A percentile compares a stretch with the other conserved stretches of the same genome.
Evolutionary conservation across 2,329 filamentous ascomycete species (phyloP).

Genomic region (Pochonia chlamydosporia): DNA sequence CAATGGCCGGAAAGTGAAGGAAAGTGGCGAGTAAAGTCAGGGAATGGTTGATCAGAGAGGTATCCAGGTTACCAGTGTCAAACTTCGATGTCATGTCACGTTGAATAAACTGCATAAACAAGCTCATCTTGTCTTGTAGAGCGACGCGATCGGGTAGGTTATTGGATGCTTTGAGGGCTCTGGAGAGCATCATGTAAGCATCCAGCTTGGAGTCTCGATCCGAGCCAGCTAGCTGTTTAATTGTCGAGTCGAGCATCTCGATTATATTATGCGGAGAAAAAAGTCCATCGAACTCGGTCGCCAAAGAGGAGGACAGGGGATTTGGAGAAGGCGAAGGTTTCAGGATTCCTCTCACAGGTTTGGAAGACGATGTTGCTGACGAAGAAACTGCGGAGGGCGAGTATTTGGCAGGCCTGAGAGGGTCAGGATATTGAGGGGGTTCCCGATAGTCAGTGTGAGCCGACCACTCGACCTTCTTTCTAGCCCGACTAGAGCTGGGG

Average conservation of each 20-base stretch:
- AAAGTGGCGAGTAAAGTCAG: constrained; percentile 73
- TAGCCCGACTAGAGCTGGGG: constrained; percentile 36
- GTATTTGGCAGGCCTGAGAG: constrained; percentile 29
- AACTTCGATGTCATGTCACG: constrained; percentile 67
- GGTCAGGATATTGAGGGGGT: constrained; percentile 38
- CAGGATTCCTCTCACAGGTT: constrained; percentile 64
- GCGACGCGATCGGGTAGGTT: constrained; percentile 71
- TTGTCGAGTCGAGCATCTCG: constrained; percentile 78
- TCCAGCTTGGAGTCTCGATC: constrained; percentile 72
- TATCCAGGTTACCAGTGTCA: constrained; percentile 51
- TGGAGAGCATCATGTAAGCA: constrained; percentile 76
- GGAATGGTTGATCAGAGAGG: constrained; percentile 69
- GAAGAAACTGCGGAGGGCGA: constrained; percentile 36
- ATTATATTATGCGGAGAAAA: constrained; percentile 51
- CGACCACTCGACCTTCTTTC: constrained; percentile 55
- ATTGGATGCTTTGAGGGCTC: constrained; percentile 73
- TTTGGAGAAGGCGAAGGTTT: constrained; percentile 58
- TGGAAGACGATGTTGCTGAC: constrained; percentile 27
- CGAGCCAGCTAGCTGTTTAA: constrained; percentile 71
- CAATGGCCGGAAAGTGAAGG: constrained; percentile 66
- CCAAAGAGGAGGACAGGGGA: constrained; percentile 33
- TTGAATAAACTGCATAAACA: constrained; percentile 76
- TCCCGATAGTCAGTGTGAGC: constrained; percentile 52
- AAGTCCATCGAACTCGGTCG: constrained; percentile 34
- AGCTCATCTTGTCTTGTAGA: constrained; percentile 67